phyloP scores from a whole-genome alignment of 345 rosid species.

The Eucalyptus fibrosa region DNA sequence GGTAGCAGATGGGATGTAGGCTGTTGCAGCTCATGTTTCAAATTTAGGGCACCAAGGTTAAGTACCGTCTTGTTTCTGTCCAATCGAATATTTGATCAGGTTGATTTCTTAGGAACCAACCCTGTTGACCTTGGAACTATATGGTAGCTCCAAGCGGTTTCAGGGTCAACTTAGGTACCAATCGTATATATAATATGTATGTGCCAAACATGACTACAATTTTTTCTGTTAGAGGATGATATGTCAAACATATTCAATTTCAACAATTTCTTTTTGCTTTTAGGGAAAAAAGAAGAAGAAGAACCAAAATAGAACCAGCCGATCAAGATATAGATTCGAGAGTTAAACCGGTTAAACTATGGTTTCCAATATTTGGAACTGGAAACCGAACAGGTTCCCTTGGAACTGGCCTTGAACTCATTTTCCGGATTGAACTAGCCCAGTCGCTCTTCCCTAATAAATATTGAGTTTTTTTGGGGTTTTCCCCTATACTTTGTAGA shows the following conservation, averaged over 20 bases:
- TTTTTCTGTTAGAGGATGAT: not conserved
- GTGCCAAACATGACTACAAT: not conserved
- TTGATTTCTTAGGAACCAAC: not conserved
- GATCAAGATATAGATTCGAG: not conserved
- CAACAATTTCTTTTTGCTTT: not conserved
- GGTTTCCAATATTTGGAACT: not conserved
- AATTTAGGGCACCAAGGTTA: not conserved
- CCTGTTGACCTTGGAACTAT: not conserved
- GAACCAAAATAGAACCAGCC: not conserved
- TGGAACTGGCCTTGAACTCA: not conserved
- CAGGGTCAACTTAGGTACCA: not conserved
- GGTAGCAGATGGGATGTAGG: not conserved
- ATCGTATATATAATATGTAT: not conserved
- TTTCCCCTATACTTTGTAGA: not conserved
- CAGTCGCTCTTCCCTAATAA: not conserved
- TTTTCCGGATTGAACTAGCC: not conserved
- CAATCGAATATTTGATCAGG: not conserved
- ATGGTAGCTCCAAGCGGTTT: not conserved
- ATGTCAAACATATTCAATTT: not conserved
- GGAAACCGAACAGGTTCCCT: not conserved
- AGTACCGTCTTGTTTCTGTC: not conserved
- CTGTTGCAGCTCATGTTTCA: not conserved
- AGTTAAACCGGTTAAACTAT: not conserved
- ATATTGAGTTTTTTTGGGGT: not conserved
- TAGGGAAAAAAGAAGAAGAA: rapidly evolving